Base-by-base conservation (phyloP, 2,329 filamentous ascomycete genomes). In the Colletotrichum euphorbiae region DNA sequence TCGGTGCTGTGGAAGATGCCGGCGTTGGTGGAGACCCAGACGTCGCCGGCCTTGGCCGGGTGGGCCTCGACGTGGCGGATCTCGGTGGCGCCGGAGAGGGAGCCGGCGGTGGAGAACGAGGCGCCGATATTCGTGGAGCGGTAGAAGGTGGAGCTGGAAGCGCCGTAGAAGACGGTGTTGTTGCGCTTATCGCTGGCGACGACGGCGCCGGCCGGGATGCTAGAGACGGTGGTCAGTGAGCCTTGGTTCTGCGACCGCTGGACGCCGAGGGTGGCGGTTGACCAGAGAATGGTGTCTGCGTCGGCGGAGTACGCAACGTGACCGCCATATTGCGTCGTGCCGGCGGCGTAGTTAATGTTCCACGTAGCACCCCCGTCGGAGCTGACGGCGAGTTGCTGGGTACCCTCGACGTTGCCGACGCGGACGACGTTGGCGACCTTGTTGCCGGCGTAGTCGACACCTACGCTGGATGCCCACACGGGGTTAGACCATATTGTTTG, bases 41-140 rank as follows among this genome's bases (percentile, higher is more conserved):
- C 82, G 54, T 89, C 86, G n/a, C 91, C 89, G 0, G 87, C 85
- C 11, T 82, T 80, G 11, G 83, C 81, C 0, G 89, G 88, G 69
- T 90, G 82, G 0, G 81, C 82, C 15, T 85, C 86, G 13, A 91
- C 81, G 33, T 84, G 82, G 45, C 88, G 88, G 63, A 91, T 78
- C n/a, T 78, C 73, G 2, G 76, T 79, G 2, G 79, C 81, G 11
- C 77, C 77, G 3, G 75, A 77, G 0, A 86, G 74, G 0, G 78
- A 72, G 0, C 79, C 77, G 0, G 70, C 76, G 7, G 77, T 74
- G 6, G 78, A 71, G 70, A 89, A 89, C 3, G 82, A 82, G 0
- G 78, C 72, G 0, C 81, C 87, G 0, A 74, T 77, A 72, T 88
- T 76, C 3, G 78, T 82, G 13, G 85, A 88, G 11, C 85, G 80